These are phyloP conservation scores for Geranomyces michiganensis DNA, from an alignment of 192 early-diverging fungal genomes.

Conservation along the genomic window DNA sequence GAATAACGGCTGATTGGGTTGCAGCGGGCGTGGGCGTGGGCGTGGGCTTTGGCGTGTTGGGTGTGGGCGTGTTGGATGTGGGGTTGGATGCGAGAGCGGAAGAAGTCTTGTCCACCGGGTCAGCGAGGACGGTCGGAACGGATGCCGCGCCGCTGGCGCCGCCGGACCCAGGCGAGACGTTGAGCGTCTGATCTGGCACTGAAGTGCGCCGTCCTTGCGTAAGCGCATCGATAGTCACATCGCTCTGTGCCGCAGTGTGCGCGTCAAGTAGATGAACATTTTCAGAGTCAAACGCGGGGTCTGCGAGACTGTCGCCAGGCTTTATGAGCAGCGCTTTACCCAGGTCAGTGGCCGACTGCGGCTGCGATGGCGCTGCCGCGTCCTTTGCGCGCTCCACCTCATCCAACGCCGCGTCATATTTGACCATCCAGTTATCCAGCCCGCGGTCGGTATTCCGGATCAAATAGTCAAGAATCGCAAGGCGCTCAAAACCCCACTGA, in stretches of 20 bases:
- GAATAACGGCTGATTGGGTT: slow-evolving; percentile 42
- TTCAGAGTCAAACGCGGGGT: slow-evolving; percentile 2
- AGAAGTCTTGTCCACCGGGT: not conserved
- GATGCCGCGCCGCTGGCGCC: not conserved
- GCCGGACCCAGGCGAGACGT: slow-evolving; percentile 30
- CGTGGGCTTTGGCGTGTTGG: not conserved
- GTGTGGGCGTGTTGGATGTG: too few relatives aligned
- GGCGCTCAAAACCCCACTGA: slow-evolving; percentile 73
- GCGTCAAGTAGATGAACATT: not conserved
- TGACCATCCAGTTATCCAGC: slow-evolving; percentile 83
- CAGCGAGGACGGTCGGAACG: not conserved
- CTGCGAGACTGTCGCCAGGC: not conserved
- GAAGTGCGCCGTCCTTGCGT: not conserved
- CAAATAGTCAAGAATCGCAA: slow-evolving; percentile 85
- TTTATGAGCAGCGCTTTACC: not conserved
- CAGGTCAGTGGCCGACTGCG: not conserved
- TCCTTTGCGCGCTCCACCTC: slow-evolving; percentile 13
- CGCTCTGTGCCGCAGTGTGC: not conserved
- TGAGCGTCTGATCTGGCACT: slow-evolving; percentile 5
- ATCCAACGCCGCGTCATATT: slow-evolving; percentile 50
- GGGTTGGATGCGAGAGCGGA: not conserved
- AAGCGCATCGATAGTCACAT: not conserved
- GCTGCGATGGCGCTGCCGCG: not conserved
- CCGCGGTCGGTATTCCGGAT: slow-evolving; percentile 86
- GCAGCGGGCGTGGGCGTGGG: not conserved